Evolutionary conservation across 305 asterid species (phyloP).

Genomic region (Solanum hybrid): DNA sequence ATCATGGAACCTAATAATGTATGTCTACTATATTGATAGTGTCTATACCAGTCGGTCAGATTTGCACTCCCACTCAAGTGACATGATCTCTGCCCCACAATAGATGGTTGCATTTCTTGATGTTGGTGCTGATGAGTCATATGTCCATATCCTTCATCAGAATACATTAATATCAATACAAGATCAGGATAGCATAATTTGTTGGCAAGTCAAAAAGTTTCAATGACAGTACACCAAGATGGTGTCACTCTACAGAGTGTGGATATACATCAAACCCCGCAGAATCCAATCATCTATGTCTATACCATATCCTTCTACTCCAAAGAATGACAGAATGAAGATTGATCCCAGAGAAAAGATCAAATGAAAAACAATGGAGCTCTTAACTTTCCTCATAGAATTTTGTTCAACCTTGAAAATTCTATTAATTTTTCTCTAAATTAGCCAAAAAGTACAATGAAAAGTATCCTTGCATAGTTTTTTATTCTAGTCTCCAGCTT

Average conservation of each 20-base stretch:
- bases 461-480: background rate
- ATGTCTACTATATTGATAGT: background rate
- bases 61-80: constrained; percentile 99
- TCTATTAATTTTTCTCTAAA: background rate
- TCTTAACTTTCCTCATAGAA: background rate
- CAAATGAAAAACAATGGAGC: background rate
- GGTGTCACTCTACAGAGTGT: background rate
- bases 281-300: background rate
- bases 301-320: background rate
- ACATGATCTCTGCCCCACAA: constrained; percentile 89
- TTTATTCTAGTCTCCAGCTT: background rate
- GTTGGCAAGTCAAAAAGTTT: background rate
- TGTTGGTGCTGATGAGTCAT: constrained; percentile 70
- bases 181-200: background rate
- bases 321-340: background rate
- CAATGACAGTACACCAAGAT: background rate
- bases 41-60: constrained; percentile 80
- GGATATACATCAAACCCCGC: background rate
- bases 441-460: background rate
- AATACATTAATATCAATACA: background rate
- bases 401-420: background rate
- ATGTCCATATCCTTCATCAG: constrained; percentile 85
- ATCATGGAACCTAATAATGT: constrained; percentile 2
- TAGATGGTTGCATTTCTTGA: constrained; percentile 96
- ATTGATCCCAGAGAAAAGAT: background rate